Evolutionary conservation across 331 rosid species (phyloP), one percentile per base, ranked within the genome.

Genomic region (Prunus yedoensis): DNA sequence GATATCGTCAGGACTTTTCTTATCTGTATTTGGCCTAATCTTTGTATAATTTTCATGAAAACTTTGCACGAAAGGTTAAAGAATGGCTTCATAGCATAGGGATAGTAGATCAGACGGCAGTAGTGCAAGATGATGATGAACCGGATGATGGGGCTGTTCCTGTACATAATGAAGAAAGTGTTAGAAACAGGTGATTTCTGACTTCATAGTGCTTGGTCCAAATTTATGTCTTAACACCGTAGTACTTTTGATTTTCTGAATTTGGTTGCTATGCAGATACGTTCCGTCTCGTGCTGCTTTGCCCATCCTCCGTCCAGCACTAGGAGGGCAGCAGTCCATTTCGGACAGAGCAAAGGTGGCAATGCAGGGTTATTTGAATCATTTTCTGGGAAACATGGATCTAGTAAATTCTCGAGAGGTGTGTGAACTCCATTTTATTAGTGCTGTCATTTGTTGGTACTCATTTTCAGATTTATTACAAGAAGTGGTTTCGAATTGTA

Each of bases 61-160:
- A 70, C 25, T 71, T 38, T 62, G 21, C 74, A 9, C 12, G 62
- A 38, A 79, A 94, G 97, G 89, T 90, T 51, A 94, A 86, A 90
- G 98, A 94, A 81, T 94, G 98, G 97, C 97, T 94, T 59, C 97
- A 91, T n/a, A 88, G 89, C 82, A 72, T 88, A 66, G 97, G 98
- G 76, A 85, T 94, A 66, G 87, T 66, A 18, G 97, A 94, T 67
- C 97, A 90, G 21, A 83, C 86, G 2, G 85, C 88, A 28, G 91
- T 89, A 47, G 88, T 82, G 54, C 96, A 88, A 51, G 94, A 94
- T 68, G 94, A 82, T 65, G 97, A 94, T 59, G 97, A 91, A 38
- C 92, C 96, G 77, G 98, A 91, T 76, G 96, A 88, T 74, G 97
- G 86, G 65, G 77, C 91, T 60, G 85, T 94, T 68, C 90, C 93